Base-by-base conservation (phyloP, 140 eudicot genomes). In the Senecio squalidus region DNA sequence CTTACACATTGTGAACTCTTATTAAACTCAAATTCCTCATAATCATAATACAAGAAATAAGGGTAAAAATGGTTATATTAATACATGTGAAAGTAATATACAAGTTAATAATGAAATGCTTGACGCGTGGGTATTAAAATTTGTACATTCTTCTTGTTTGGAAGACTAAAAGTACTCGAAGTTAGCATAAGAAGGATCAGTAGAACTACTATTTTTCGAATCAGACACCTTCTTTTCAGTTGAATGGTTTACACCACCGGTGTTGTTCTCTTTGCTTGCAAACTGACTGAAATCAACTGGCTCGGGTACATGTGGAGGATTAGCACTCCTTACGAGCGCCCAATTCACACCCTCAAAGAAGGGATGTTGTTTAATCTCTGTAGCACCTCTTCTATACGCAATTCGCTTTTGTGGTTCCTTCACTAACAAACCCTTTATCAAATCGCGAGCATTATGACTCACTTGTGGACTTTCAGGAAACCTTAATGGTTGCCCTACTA, bases 311-410 rank as follows among this genome's bases (percentile, higher is more conserved):
- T 72, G 79, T 0, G 86, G 86, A 50, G 86, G 86, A 41, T 27
- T 45, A 1, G 82, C 79, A 7, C 82, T 72, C 28, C 82, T 55
- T 11, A 80, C 79, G 0, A 80, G 80, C 3, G 82, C 86, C 86
- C 86, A 80, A 9, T 76, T 80, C 25, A 69, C 73, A 14, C 82
- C 82, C 16, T 80, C 82, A 4, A 80, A 80, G 55, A 80, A 80
- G 11, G 86, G 82, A 20, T 80, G 86, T 1, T 80, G 86, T 58
- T 80, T 80, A 2, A 80, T 80, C 59, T 76, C 86, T 0, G 86
- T 76, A 0, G 86, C 86, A 26, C 86, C 86, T 34, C 82, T 53
- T 51, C 67, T 72, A n/a, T 76, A 80, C 3, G 79, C 86, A n/a
- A 80, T 72, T 46, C 86, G 28, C 53, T 72, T 80, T 2, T 72